A percentile compares a stretch with the other conserved stretches of the same genome.
Conservation (phyloP, 1,284 basidiomycete genomes). For the Coriolopsis trogii region DNA sequence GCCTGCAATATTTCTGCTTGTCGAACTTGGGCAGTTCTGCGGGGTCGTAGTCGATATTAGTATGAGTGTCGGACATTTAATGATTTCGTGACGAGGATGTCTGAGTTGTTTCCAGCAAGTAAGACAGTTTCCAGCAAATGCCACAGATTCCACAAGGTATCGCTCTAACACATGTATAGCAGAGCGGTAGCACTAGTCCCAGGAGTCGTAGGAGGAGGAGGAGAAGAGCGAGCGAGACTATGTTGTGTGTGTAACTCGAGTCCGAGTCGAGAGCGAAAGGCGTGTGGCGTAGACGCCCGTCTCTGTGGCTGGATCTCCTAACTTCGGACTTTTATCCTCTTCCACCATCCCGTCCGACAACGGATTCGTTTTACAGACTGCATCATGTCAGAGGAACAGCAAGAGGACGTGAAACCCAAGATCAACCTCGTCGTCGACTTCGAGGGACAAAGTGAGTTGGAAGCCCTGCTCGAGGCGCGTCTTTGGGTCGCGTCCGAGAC, state of each 20-base stretch:
- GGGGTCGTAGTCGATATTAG: background rate
- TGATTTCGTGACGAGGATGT: no score
- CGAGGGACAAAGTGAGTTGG: constrained; percentile 47
- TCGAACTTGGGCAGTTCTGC: constrained; percentile 14
- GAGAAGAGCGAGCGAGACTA: no score
- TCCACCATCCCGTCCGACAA: background rate
- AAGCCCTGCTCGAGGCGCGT: constrained; percentile 1
- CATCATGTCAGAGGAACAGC: constrained; percentile 35
- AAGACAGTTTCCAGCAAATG: background rate
- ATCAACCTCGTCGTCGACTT: constrained; percentile 57
- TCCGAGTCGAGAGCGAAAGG: no score
- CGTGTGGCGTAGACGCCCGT: background rate
- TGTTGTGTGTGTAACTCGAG: no score
- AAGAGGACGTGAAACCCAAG: constrained; percentile 70
- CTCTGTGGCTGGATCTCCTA: no score
- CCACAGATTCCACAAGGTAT: no score
- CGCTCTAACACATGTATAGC: no score
- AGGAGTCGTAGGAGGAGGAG: no score
- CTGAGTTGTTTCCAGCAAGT: no score
- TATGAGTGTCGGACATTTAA: background rate
- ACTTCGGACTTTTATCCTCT: background rate
- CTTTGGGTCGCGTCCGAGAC: background rate
- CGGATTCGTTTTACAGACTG: no score
- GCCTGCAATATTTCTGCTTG: constrained; percentile 37
- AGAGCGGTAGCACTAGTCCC: no score